Base-by-base conservation (phyloP, 2,329 filamentous ascomycete species). In the Eutypa lata region DNA sequence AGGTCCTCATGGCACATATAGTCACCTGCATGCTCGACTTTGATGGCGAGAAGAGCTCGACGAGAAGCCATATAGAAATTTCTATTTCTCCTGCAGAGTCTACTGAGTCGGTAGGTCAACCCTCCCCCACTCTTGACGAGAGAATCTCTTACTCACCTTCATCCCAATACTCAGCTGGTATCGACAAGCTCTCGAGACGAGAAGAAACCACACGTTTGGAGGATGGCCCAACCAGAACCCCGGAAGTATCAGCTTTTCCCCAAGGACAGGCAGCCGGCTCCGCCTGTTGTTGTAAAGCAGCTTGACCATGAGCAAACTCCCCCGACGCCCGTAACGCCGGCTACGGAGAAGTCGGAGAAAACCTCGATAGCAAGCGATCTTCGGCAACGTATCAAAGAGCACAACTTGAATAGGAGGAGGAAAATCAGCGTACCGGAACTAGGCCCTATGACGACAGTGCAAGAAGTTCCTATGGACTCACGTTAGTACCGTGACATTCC, bases 381-480 rank as follows among this genome's bases (percentile, higher is more conserved):
- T 48, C 76, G 78, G 54, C 71, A 80, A 54, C 77, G 80, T 52
- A 74, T 82, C 62, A 85, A 82, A 65, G 81, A 84, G 60, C 78
- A 81, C 63, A 81, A 76, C 58, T 69, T 83, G 53, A 75, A 71
- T 48, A 75, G 83, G 56, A 77, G 84, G 61, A 79, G 84, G 57
- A 88, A 88, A 64, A 73, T 82, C 60, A 87, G 81, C 68, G 79
- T 86, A 14, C 80, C 83, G 10, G 86, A 88, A 56, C 68, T 87
- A 47, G 84, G 82, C 2, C 83, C 82, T 33, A 86, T 87, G 84
- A 86, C 84, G 5, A 87, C 84, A 1, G 84, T 88, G 14, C 83
- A 87, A 57, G 85, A 88, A 64, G 70, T 79, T 47, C 68, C 82
- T 49, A 87, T 88, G 83, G 86, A 89, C 69, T 88, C 86, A 62